A percentile compares a stretch with the other conserved stretches of the same genome.
phyloP scores from a whole-genome alignment of 257 asterid genomes.

The Solanum sparsipilum region DNA sequence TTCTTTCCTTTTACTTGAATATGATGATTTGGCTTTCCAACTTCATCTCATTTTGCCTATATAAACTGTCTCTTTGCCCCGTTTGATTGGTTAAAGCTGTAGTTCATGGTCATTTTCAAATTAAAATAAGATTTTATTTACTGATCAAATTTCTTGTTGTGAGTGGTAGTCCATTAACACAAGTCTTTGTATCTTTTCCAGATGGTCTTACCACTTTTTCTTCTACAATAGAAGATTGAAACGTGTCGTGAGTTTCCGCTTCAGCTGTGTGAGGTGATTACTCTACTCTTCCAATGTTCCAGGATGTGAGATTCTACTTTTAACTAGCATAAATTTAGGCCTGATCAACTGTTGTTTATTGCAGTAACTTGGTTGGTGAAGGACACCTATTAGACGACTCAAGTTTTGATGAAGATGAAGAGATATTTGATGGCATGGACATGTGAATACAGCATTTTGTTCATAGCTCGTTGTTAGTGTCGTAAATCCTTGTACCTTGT shows the following conservation, averaged over 20 bases:
- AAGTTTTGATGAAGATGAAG: constrained; percentile 47
- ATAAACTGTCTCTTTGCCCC: background rate
- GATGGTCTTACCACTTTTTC: constrained; percentile 96
- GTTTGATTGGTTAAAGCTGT: background rate
- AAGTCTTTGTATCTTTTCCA: constrained; percentile 11
- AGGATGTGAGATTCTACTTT: background rate
- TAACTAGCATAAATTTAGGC: background rate
- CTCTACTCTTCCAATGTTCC: background rate
- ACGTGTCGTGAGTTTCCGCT: constrained; percentile 84
- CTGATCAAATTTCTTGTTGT: background rate
- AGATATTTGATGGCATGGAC: constrained; percentile 81
- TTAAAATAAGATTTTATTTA: background rate
- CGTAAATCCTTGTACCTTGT: background rate
- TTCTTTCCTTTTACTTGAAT: background rate
- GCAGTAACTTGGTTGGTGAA: constrained; percentile 61
- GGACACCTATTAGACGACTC: constrained; percentile 21
- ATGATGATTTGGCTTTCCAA: background rate
- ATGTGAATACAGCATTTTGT: constrained; percentile 26
- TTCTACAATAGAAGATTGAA: constrained; percentile 87
- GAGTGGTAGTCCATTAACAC: background rate
- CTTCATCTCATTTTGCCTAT: background rate
- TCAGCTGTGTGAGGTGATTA: constrained; percentile 79
- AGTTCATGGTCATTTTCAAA: background rate
- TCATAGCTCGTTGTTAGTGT: background rate
- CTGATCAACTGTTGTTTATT: background rate